A percentile compares a stretch with the other conserved stretches of the same genome.
Evolutionary conservation across 2,329 filamentous ascomycete genomes (phyloP).

Genomic region (Sporothrix mexicana): DNA sequence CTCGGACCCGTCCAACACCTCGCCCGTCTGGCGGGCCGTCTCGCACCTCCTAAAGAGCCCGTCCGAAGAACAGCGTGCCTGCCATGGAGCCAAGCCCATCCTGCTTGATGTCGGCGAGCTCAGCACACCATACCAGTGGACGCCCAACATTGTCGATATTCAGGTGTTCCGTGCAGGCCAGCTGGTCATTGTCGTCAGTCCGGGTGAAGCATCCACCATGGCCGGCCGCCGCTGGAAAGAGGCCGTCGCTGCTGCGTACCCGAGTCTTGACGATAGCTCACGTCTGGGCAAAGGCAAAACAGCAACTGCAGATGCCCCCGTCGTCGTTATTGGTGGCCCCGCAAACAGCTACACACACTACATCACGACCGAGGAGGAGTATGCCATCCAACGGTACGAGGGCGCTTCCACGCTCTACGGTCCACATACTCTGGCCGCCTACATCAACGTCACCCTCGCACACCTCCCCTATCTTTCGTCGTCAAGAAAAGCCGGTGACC

Average conservation of each 20-base stretch:
- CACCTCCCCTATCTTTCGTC: slow-evolving; percentile 70
- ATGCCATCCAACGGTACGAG: slow-evolving; percentile 74
- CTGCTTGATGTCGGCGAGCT: slow-evolving; percentile 87
- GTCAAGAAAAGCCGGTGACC: slow-evolving; percentile 43
- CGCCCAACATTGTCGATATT: slow-evolving; percentile 88
- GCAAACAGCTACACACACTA: slow-evolving; percentile 79
- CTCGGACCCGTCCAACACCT: slow-evolving; percentile 67
- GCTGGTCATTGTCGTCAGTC: slow-evolving; percentile 80
- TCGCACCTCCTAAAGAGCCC: slow-evolving; percentile 74
- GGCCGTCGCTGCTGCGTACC: slow-evolving; percentile 64
- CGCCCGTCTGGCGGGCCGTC: slow-evolving; percentile 79
- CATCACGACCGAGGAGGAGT: slow-evolving; percentile 51
- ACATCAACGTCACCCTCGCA: slow-evolving; percentile 78
- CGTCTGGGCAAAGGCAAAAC: background rate
- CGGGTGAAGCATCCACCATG: slow-evolving; percentile 93
- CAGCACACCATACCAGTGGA: slow-evolving; percentile 80
- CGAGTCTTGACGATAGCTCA: background rate
- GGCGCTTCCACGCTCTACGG: slow-evolving; percentile 89
- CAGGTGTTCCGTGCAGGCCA: slow-evolving; percentile 85
- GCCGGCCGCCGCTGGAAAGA: slow-evolving; percentile 84
- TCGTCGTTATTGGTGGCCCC: slow-evolving; percentile 83
- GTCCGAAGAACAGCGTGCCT: slow-evolving; percentile 70
- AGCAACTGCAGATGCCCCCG: slow-evolving; percentile 47
- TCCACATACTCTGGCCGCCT: slow-evolving; percentile 80
- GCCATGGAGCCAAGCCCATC: slow-evolving; percentile 83